phyloP scores from a whole-genome alignment of 2,329 filamentous ascomycete species.

The Elsinoe necatrix region DNA sequence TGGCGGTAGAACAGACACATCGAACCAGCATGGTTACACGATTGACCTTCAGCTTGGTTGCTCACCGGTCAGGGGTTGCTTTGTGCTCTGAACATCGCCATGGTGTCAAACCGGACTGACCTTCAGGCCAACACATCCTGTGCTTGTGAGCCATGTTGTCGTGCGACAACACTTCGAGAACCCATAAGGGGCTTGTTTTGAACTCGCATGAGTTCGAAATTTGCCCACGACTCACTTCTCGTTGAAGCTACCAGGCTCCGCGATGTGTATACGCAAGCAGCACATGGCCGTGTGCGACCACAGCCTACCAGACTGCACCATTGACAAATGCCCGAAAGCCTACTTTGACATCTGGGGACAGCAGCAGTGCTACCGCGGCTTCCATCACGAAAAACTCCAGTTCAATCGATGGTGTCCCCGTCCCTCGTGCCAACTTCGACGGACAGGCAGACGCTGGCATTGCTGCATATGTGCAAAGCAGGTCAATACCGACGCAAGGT shows the following conservation, averaged over 20 bases:
- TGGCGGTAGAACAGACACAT: too few relatives aligned
- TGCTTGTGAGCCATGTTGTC: too few relatives aligned
- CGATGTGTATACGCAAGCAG: background rate
- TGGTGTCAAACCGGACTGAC: too few relatives aligned
- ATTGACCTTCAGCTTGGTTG: too few relatives aligned
- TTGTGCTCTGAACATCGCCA: too few relatives aligned
- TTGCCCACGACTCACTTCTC: background rate
- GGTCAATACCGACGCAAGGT: background rate
- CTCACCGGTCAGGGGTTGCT: too few relatives aligned
- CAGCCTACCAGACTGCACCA: background rate
- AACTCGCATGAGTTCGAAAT: background rate
- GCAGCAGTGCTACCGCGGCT: background rate
- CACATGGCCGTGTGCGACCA: background rate
- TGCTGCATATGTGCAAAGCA: slow-evolving; percentile 1
- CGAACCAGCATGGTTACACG: too few relatives aligned
- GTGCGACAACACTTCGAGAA: too few relatives aligned
- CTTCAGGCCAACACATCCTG: too few relatives aligned
- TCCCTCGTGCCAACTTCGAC: background rate
- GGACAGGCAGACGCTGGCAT: background rate
- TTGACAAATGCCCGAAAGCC: background rate
- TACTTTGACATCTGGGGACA: background rate
- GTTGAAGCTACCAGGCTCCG: background rate
- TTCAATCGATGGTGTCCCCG: background rate
- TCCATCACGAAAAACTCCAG: background rate
- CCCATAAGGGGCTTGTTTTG: too few relatives aligned